These are phyloP conservation scores for Penicillium rolfsii DNA, from an alignment of 2,329 filamentous ascomycete genomes.

Conservation along the genomic window DNA sequence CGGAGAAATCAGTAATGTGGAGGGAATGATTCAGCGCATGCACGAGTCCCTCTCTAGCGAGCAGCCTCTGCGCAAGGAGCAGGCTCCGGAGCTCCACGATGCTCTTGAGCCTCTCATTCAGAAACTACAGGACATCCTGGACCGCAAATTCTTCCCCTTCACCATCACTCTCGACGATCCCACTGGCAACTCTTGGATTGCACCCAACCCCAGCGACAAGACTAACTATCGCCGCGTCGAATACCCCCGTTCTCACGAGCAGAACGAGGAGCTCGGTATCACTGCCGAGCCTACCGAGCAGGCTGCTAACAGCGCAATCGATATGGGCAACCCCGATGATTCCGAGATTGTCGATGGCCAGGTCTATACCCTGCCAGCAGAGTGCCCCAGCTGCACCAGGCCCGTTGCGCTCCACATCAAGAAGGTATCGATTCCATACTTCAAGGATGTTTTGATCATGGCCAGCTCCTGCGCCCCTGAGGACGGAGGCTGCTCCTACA, in stretches of 20 bases:
- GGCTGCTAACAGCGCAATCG: constrained; percentile 35
- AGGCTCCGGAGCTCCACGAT: constrained; percentile 74
- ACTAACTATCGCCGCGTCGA: constrained; percentile 88
- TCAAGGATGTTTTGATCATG: constrained; percentile 75
- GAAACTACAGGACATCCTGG: constrained; percentile 75
- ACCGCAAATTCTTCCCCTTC: constrained; percentile 81
- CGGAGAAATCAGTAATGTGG: constrained; percentile 90
- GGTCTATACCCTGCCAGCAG: constrained; percentile 89
- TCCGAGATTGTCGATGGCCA: constrained; percentile 90
- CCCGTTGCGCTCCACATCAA: constrained; percentile 81
- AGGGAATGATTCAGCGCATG: constrained; percentile 79
- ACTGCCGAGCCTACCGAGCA: constrained; percentile 47
- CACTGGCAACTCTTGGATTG: constrained; percentile 94
- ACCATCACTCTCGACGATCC: constrained; percentile 86
- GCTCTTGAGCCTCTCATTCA: constrained; percentile 78
- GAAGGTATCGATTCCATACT: constrained; percentile 97
- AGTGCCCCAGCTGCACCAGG: constrained; percentile 87
- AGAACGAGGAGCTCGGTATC: constrained; percentile 85
- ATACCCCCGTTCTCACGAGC: constrained; percentile 78
- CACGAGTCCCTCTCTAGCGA: constrained; percentile 78
- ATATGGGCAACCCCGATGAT: constrained; percentile 60
- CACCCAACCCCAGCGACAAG: constrained; percentile 73
- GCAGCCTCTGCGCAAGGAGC: constrained; percentile 78
- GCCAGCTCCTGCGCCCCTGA: constrained; percentile 6
- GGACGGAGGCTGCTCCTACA: constrained; percentile 71